Base-by-base conservation (phyloP, 495 filamentous ascomycete genomes). In the Aspergillus bridgeri region DNA sequence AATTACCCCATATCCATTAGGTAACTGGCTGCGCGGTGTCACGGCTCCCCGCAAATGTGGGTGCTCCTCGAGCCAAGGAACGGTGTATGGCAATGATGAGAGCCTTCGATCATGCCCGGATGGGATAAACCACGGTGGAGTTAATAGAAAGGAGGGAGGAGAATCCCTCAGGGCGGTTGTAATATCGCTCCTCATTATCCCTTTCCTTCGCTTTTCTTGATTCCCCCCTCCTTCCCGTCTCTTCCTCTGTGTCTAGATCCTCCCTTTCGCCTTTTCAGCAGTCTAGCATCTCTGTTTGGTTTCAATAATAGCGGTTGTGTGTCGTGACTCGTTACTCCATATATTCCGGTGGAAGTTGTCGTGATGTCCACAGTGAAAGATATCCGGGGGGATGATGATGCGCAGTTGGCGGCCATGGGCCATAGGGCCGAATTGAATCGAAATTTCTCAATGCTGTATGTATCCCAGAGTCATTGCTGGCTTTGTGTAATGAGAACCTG, bases 371-470 rank as follows among this genome's bases (percentile, higher is more conserved):
- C 48, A 7, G 62, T 63, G 65, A 68, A 72, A 33, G 61, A 66
- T 38, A 43, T 65, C 29, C 54, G 33, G 43, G 60, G 59, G 22
- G 69, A 70, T 47, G 75, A 77, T 60, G 81, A 85, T 62, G 74
- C 76, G 19, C 78, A 81, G 43, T 69, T 88, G 69, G 84, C 82
- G n/a, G 77, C 75, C 61, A 77, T 88, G 75, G 85, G 85, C 49
- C 85, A 88, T 67, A 85, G 81, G 74, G 71, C 79, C 18, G 85
- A 88, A 56, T 62, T 88, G 61, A 83, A 84, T 25, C 78, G 84
- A 47, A 82, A 83, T n/a, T 80, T 76, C 60, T 78, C 76, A 0
- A 65, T 78, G 54, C 60, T 82, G 69, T 75, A 66, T 46, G 75
- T 69, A 19, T 48, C 50, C 7, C 11, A 6, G 29, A 24, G 5